Evolutionary conservation across 768 basidiomycete species (phyloP).

Genomic region (Psilocybe azurescens): DNA sequence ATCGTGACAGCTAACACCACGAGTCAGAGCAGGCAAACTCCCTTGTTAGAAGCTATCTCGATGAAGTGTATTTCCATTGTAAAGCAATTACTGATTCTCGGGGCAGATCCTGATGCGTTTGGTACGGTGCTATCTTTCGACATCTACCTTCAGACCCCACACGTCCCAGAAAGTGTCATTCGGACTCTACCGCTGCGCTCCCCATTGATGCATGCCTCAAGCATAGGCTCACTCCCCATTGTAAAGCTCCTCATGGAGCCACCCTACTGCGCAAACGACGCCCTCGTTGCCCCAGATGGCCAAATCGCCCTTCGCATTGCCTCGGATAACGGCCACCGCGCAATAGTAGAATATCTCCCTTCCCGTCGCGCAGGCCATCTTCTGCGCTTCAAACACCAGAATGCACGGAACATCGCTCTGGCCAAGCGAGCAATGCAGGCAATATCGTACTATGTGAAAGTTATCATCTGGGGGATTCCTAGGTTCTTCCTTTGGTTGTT

Average conservation of each 20-base stretch:
- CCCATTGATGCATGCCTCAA: constrained; percentile 7
- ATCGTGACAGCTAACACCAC: background rate
- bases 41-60: constrained; percentile 7
- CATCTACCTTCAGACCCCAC: background rate
- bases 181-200: background rate
- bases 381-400: constrained; percentile 1
- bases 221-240: constrained; percentile 8
- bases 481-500: constrained; percentile 1
- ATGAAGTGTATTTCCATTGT: constrained; percentile 4
- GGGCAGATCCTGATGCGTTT: constrained; percentile 11
- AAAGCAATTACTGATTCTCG: constrained; percentile 4
- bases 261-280: constrained; percentile 10
- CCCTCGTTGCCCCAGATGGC: constrained; percentile 11
- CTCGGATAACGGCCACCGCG: background rate
- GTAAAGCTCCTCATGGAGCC: constrained; percentile 7
- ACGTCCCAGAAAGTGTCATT: background rate
- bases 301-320: constrained; percentile 17
- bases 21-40: background rate
- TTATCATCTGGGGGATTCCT: constrained; percentile 4
- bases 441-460: background rate
- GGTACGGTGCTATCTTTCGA: background rate
- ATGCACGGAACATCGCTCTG: background rate
- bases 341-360: constrained; percentile 14
- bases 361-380: constrained; percentile 7
- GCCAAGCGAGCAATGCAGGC: background rate